Evolutionary conservation across 768 basidiomycete genomes (phyloP), one percentile per base, ranked within the genome.

Genomic region (Leccinum olivaceopallidum): DNA sequence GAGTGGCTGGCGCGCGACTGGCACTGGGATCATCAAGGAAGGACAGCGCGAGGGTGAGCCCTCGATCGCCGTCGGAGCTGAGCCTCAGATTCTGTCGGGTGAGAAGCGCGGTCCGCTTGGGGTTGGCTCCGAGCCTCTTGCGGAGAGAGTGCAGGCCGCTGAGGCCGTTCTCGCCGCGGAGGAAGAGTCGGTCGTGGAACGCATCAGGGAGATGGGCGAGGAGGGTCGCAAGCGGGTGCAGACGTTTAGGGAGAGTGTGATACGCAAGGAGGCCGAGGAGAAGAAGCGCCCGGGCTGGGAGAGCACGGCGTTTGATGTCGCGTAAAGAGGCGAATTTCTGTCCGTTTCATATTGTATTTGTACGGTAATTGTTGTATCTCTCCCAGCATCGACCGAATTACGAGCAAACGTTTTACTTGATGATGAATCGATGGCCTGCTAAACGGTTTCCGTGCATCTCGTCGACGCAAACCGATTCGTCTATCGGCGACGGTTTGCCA

Each of bases 61-160:
- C 16, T 68, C 68, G 53, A 81, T 91, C 53, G 89, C 88, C 0
- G 74, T 90, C 76, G 89, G 89, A 2, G 86, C 82, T 6, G 88
- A 88, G 72, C 89, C 89, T 37, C 89, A 91, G 77, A 83, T 91
- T 34, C 71, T 91, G 30, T 73, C 81, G 28, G 85, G 87, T 0
- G 81, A 85, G 62, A 89, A 91, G 78, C 79, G 76, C 4, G 89
- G 89, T 0, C 89, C 89, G 0, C 66, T 85, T 37, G 89, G 85
- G 3, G 84, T 77, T 2, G 78, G 78, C 5, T 78, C 84, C 3
- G 81, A 78, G 61, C 68, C 74, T 4, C 55, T 77, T 26, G 58
- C 51, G 3, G 63, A 65, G 49, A 53, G 65, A 30, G 2, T 66
- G 0, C 26, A 58, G 0, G 60, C 47, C 5, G n/a, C 51, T 1